A percentile compares a stretch with the other conserved stretches of the same genome.
phyloP scores from a whole-genome alignment of 164 flowering plant species.

The Dillenia turbinata region DNA sequence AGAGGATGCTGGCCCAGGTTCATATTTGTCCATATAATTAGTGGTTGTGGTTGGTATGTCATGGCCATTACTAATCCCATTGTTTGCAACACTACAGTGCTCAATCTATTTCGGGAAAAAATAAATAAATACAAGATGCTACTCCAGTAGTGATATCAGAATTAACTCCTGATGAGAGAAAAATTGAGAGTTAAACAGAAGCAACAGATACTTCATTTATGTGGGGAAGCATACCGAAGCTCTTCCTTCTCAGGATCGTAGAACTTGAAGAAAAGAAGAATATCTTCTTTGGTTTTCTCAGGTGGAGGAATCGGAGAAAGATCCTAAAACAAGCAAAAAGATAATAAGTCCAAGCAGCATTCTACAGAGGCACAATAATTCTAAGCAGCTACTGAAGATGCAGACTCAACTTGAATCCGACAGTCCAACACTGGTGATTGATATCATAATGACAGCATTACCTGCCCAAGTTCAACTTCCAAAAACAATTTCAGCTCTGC shows the following conservation, averaged over 20 bases:
- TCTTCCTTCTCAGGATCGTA: slow-evolving; percentile 86
- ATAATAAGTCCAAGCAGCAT: neutral
- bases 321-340: slow-evolving; percentile 45
- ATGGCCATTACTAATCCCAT: too few relatives aligned
- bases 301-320: slow-evolving; percentile 64
- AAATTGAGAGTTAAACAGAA: too few relatives aligned
- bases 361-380: neutral
- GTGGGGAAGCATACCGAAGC: slow-evolving; percentile 43
- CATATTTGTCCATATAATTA: too few relatives aligned
- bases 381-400: neutral
- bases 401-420: neutral
- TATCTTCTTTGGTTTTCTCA: slow-evolving; percentile 82
- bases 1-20: too few relatives aligned
- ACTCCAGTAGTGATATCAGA: too few relatives aligned
- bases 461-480: slow-evolving; percentile 78
- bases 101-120: neutral
- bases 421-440: neutral
- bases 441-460: slow-evolving; percentile 19
- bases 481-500: slow-evolving; percentile 78
- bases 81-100: too few relatives aligned
- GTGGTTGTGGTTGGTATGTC: too few relatives aligned
- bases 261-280: slow-evolving; percentile 88
- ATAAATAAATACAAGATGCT: neutral
- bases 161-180: too few relatives aligned
- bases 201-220: too few relatives aligned